Evolutionary conservation across 495 filamentous ascomycete genomes (phyloP).

Genomic region (Trichodelitschia bisporula): DNA sequence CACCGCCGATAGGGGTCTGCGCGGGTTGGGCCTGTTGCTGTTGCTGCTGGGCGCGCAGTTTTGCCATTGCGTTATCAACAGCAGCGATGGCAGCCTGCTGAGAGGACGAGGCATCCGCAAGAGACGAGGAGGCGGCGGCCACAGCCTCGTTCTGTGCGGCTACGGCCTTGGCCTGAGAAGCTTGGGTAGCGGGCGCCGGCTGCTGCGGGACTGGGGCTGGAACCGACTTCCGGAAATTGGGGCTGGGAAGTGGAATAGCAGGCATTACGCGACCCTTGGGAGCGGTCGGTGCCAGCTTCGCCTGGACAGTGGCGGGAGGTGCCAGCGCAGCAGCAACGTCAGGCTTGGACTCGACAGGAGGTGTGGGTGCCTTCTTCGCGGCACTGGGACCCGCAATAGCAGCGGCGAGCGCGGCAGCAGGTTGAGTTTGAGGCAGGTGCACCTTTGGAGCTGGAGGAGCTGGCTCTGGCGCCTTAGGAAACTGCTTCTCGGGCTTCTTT

Average conservation of each 20-base stretch:
- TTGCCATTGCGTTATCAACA: conserved; percentile 76
- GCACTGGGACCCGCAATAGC: conserved; percentile 6
- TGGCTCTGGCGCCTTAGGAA: conserved; percentile 12
- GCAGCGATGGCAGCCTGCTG: conserved; percentile 53
- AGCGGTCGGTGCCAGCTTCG: conserved; percentile 29
- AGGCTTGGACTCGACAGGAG: conserved; percentile 19
- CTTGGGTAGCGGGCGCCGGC: conserved; percentile 3
- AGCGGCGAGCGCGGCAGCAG: conserved; percentile 3
- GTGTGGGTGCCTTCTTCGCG: conserved; percentile 14
- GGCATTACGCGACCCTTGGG: conserved; percentile 50
- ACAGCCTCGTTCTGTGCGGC: conserved; percentile 13
- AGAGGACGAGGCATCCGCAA: conserved; percentile 3
- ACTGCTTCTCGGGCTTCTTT: conserved; percentile 8
- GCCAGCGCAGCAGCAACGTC: conserved; percentile 14
- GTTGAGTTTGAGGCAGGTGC: conserved; percentile 6
- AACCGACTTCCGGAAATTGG: too few relatives aligned
- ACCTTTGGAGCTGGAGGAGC: conserved; percentile 12
- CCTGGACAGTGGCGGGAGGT: conserved; percentile 17
- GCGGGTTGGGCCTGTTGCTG: too few relatives aligned
- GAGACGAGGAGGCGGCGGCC: conserved; percentile 8
- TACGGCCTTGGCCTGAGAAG: conserved; percentile 3
- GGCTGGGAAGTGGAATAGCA: conserved; percentile 21
- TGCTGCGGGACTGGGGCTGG: too few relatives aligned
- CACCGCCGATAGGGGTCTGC: conserved; percentile 10
- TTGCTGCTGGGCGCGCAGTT: conserved; percentile 37